Percentiles rank a stretch among this genome's conserved stretches.
Evolutionary conservation across 768 basidiomycete genomes (phyloP).

Genomic region (Dentipellis sp.): DNA sequence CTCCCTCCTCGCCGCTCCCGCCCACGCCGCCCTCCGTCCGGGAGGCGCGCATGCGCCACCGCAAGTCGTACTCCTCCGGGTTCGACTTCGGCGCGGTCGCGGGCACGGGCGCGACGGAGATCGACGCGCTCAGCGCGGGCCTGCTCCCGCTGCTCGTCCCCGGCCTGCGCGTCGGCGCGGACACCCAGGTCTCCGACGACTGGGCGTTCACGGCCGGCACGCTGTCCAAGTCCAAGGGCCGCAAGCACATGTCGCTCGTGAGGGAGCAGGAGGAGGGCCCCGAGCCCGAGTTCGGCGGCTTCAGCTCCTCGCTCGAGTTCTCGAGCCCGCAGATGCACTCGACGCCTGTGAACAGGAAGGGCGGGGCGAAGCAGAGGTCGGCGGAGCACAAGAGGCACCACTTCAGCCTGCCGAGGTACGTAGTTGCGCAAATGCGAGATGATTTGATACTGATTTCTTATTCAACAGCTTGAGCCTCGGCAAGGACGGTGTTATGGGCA

Average conservation of each 20-base stretch:
- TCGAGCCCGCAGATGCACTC: constrained; percentile 52
- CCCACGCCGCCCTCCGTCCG: constrained; percentile 64
- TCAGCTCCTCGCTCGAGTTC: constrained; percentile 27
- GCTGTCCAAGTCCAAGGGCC: not conserved
- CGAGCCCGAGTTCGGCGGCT: constrained; percentile 21
- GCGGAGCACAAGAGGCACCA: constrained; percentile 52
- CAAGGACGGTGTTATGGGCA: constrained; percentile 44
- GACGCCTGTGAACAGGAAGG: constrained; percentile 34
- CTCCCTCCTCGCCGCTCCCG: constrained; percentile 61
- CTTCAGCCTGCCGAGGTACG: constrained; percentile 59
- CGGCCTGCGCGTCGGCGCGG: constrained; percentile 47
- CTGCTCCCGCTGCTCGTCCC: constrained; percentile 61
- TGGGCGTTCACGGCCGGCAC: constrained; percentile 10
- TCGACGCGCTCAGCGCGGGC: constrained; percentile 62
- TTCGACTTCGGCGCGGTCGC: constrained; percentile 52
- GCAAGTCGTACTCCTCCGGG: constrained; percentile 41
- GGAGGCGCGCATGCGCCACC: constrained; percentile 47
- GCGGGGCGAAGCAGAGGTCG: constrained; percentile 30
- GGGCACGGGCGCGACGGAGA: constrained; percentile 45
- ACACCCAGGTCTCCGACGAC: constrained; percentile 39
- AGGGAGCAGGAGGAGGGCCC: not conserved
- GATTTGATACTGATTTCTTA: constrained; percentile 5
- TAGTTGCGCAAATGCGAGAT: not conserved
- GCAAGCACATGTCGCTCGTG: not conserved
- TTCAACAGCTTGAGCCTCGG: constrained; percentile 49